phyloP scores from a whole-genome alignment of 1,284 basidiomycete genomes.

The Ganoderma meredithae region DNA sequence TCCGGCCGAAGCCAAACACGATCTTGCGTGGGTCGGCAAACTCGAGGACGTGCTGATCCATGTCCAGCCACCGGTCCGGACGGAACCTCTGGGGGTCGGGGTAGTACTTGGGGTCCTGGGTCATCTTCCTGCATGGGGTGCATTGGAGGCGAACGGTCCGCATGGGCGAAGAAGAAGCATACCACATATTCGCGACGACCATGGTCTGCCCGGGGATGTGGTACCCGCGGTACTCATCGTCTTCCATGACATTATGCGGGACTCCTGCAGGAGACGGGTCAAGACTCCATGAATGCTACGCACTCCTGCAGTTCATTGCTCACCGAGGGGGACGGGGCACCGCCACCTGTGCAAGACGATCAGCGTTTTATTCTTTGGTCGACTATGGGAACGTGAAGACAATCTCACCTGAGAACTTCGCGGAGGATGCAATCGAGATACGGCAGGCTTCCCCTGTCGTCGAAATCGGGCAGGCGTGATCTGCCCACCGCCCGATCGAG shows the following conservation, averaged over 20 bases:
- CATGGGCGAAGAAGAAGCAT: neutral
- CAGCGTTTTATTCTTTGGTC: neutral
- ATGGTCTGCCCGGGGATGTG: constrained; percentile 54
- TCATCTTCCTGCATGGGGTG: constrained; percentile 40
- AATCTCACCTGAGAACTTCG: constrained; percentile 54
- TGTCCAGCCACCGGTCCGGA: constrained; percentile 43
- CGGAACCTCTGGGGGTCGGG: constrained; percentile 39
- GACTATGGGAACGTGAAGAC: neutral
- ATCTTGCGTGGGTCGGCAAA: constrained; percentile 38
- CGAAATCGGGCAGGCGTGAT: constrained; percentile 52
- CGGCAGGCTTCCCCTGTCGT: constrained; percentile 58
- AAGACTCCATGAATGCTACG: neutral
- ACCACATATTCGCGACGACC: constrained; percentile 59
- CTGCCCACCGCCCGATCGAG: constrained; percentile 57
- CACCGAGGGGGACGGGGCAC: constrained; percentile 38
- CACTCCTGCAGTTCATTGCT: neutral
- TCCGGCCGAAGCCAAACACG: constrained; percentile 43
- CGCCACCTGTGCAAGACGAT: constrained; percentile 33
- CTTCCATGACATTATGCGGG: constrained; percentile 56
- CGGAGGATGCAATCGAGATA: constrained; percentile 61
- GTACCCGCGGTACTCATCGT: constrained; percentile 58
- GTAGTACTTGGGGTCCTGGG: constrained; percentile 37
- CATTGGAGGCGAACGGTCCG: too few relatives aligned
- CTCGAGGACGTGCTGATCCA: constrained; percentile 33
- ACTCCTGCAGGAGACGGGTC: constrained; percentile 40